Conservation (phyloP, 2,329 filamentous ascomycete species). For the Aspergillus fumigatiaffinis region DNA sequence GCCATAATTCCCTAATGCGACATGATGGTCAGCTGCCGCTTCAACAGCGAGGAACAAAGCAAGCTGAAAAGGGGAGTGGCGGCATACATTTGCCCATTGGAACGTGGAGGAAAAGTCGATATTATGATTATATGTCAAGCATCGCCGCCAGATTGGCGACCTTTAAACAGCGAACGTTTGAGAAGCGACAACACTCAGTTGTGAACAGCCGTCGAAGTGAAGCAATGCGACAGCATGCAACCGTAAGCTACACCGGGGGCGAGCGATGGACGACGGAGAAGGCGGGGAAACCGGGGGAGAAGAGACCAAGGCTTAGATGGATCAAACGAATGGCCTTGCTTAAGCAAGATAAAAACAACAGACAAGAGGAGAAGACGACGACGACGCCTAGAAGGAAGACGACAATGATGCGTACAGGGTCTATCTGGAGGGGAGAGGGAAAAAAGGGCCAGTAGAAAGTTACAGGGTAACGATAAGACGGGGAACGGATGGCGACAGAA, state of each 20-base stretch:
- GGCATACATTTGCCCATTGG: conserved; percentile 43
- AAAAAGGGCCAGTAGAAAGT: background rate
- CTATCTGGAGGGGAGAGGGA: background rate
- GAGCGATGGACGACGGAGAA: background rate
- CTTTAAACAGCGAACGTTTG: background rate
- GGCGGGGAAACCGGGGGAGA: background rate
- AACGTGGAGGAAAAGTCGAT: conserved; percentile 13
- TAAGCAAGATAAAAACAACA: conserved; percentile 11
- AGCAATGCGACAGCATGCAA: background rate
- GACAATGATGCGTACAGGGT: background rate
- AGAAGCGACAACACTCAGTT: background rate
- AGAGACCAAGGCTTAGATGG: background rate
- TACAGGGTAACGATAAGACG: conserved; percentile 16
- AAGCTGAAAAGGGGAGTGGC: background rate
- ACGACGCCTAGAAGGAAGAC: background rate
- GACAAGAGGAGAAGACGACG: conserved; percentile 2
- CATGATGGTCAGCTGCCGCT: background rate
- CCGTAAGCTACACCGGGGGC: background rate
- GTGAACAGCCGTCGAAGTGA: background rate
- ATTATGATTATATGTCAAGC: conserved; percentile 16
- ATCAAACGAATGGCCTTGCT: conserved; percentile 15
- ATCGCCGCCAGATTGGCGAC: conserved; percentile 24
- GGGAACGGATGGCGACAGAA: conserved; percentile 18
- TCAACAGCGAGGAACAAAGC: background rate
- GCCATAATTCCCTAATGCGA: conserved; percentile 64